Evolutionary conservation across 2,329 filamentous ascomycete species (phyloP).

Genomic region (Verticillium zaregamsianum): DNA sequence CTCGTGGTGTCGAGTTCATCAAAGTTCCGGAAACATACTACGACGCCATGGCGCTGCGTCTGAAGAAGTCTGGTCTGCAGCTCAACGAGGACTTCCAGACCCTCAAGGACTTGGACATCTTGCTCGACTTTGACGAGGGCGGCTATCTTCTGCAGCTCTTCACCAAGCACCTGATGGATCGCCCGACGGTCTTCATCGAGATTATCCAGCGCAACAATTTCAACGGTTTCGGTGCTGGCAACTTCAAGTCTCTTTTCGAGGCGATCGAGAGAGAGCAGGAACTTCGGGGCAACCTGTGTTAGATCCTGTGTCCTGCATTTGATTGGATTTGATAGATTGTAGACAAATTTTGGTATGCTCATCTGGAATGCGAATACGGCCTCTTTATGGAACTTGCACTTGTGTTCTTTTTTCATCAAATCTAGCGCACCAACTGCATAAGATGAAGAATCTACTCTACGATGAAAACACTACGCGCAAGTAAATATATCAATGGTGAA

Average conservation of each 20-base stretch:
- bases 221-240: conserved; percentile 87
- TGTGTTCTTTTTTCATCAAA: no score
- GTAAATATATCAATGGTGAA: no score
- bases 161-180: conserved; percentile 87
- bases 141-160: conserved; percentile 78
- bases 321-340: no score
- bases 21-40: conserved; percentile 83
- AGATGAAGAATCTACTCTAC: no score
- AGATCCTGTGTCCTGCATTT: no score
- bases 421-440: no score
- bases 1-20: conserved; percentile 92
- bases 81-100: conserved; percentile 77
- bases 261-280: conserved; percentile 93
- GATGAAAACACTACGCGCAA: no score
- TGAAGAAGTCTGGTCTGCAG: conserved; percentile 59
- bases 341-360: no score
- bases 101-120: conserved; percentile 73
- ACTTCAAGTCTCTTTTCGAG: conserved; percentile 94
- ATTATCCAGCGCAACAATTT: conserved; percentile 93
- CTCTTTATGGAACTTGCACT: no score
- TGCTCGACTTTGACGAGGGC: conserved; percentile 92
- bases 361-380: no score
- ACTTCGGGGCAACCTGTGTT: conserved; percentile 78
- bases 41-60: conserved; percentile 65
- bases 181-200: conserved; percentile 93